Conservation (phyloP, 108 stramenopile genomes). For the Cyclotella atomus region DNA sequence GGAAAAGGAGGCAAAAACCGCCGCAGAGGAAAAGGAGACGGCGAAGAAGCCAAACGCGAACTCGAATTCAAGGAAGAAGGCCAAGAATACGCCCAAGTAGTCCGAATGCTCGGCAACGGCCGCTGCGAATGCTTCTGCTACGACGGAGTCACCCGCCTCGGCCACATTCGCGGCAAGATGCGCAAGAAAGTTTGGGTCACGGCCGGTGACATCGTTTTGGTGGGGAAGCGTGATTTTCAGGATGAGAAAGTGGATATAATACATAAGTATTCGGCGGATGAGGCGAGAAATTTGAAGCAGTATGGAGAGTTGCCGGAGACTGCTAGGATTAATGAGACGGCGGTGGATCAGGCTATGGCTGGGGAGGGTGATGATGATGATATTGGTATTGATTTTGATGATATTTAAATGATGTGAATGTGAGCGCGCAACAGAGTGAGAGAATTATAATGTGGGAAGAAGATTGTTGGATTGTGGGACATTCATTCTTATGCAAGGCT, state of each 20-base stretch:
- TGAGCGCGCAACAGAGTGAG: neutral
- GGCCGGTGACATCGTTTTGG: constrained; percentile 97
- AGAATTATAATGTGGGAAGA: neutral
- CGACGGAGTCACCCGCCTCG: constrained; percentile 97
- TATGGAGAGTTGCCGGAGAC: constrained; percentile 99
- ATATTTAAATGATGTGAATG: constrained; percentile 67
- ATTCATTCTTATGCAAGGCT: too few species aligned
- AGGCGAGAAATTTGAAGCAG: constrained; percentile 98
- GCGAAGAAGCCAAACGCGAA: constrained; percentile 98
- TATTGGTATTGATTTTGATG: constrained; percentile 96
- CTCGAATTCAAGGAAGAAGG: constrained; percentile 99
- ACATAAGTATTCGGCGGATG: constrained; percentile 99
- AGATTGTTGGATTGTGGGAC: too few species aligned
- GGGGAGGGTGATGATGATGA: constrained; percentile 93
- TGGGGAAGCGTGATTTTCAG: constrained; percentile 98
- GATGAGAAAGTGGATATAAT: constrained; percentile 99
- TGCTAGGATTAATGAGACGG: constrained; percentile 99
- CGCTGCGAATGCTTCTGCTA: constrained; percentile 98
- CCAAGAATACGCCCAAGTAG: constrained; percentile 93
- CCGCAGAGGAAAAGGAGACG: constrained; percentile 98
- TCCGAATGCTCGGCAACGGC: constrained; percentile 98
- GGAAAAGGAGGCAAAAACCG: constrained; percentile 99
- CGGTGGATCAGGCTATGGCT: constrained; percentile 98
- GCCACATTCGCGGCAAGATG: constrained; percentile 99
- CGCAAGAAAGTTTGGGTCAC: constrained; percentile 99